phyloP scores from a whole-genome alignment of 192 early-diverging fungal species.

The Coemansia sp. region DNA sequence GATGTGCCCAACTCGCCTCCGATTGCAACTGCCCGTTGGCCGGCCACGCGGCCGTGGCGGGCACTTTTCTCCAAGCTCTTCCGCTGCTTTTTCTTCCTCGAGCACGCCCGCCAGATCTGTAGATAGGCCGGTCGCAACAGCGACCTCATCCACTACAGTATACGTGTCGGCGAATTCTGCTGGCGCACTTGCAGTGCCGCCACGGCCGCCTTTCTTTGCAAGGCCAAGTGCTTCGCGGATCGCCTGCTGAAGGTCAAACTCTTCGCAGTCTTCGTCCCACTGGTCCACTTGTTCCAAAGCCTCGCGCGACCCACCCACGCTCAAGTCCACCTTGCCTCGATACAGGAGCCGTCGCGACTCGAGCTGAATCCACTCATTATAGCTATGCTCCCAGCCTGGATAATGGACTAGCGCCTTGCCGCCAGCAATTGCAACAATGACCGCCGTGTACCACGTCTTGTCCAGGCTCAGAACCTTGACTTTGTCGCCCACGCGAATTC shows the following conservation, averaged over 20 bases:
- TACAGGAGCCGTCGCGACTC: slow-evolving; percentile 32
- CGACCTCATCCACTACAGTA: background rate
- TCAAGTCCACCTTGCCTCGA: slow-evolving; percentile 4
- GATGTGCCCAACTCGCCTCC: slow-evolving; percentile 27
- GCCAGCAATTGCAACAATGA: slow-evolving; percentile 11
- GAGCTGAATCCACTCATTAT: slow-evolving; percentile 43
- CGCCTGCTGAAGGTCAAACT: slow-evolving; percentile 17
- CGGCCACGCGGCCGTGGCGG: slow-evolving; percentile 11
- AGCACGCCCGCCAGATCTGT: too few species aligned
- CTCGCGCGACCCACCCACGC: slow-evolving; percentile 1
- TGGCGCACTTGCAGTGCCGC: background rate
- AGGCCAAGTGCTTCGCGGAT: background rate
- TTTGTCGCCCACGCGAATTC: slow-evolving; percentile 20
- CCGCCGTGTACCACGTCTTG: slow-evolving; percentile 37
- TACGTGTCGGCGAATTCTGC: background rate
- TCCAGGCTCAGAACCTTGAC: slow-evolving; percentile 25
- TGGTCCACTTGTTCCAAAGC: slow-evolving; percentile 7
- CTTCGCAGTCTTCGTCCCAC: slow-evolving; percentile 7
- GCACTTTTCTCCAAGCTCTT: too few species aligned
- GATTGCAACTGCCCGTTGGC: slow-evolving; percentile 26
- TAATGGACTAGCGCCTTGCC: slow-evolving; percentile 42
- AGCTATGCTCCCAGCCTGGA: slow-evolving; percentile 36
- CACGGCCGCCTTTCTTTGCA: too few species aligned
- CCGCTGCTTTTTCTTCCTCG: too few species aligned
- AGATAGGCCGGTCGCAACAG: too few species aligned